phyloP scores from a whole-genome alignment of 2,329 filamentous ascomycete genomes.

The Diaporthe sp. region DNA sequence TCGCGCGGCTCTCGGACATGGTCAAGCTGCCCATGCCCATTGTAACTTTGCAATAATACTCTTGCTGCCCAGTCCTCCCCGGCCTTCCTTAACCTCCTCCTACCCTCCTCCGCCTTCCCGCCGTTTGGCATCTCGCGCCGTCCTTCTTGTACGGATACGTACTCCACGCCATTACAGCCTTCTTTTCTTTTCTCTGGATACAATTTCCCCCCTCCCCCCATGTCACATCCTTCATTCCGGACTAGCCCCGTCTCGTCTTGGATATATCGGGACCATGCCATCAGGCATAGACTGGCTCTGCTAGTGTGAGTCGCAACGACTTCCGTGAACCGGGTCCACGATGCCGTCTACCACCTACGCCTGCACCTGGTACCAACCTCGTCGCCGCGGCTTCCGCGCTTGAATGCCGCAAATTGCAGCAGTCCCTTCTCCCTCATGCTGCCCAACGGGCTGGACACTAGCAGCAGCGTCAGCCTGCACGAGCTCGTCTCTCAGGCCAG shows the following conservation, averaged over 20 bases:
- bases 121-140: background rate
- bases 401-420: background rate
- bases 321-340: background rate
- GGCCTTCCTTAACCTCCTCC: background rate
- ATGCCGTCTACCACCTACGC: background rate
- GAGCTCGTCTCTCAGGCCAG: slow-evolving; percentile 1
- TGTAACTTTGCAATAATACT: slow-evolving; percentile 27
- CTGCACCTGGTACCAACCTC: background rate
- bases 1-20: slow-evolving; percentile 20
- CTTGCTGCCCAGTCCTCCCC: slow-evolving; percentile 17
- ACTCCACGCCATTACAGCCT: slow-evolving; percentile 20
- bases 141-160: background rate
- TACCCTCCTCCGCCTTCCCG: background rate
- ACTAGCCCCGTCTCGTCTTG: slow-evolving; percentile 17
- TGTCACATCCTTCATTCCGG: slow-evolving; percentile 19
- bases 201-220: slow-evolving; percentile 16
- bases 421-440: background rate
- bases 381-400: background rate
- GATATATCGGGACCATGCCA: slow-evolving; percentile 12
- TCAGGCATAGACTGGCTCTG: slow-evolving; percentile 6
- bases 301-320: slow-evolving; percentile 3
- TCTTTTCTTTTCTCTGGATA: background rate
- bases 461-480: background rate
- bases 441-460: background rate
- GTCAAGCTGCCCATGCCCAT: slow-evolving; percentile 20